A percentile compares a stretch with the other conserved stretches of the same genome.
Conservation (phyloP, 495 filamentous ascomycete genomes). For the Parathielavia hyrcaniae region DNA sequence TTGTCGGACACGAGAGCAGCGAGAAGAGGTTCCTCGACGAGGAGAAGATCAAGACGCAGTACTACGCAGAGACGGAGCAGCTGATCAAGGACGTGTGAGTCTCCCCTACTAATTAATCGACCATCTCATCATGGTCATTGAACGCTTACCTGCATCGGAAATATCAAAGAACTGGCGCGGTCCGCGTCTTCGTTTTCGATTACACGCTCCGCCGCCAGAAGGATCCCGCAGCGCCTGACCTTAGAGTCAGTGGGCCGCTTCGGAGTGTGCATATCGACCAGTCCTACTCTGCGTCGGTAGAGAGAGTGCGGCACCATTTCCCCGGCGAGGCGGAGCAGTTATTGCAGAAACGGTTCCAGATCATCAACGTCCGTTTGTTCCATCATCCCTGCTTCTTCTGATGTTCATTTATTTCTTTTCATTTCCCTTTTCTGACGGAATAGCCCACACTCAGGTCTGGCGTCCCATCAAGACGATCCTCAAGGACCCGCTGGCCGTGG, state of each 20-base stretch:
- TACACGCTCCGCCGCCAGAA: slow-evolving; percentile 59
- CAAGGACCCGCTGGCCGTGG: slow-evolving; percentile 58
- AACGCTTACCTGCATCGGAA: slow-evolving; percentile 18
- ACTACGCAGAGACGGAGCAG: slow-evolving; percentile 62
- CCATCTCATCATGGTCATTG: too few relatives aligned
- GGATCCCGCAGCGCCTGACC: neutral
- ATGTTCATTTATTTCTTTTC: neutral
- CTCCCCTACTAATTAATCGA: too few relatives aligned
- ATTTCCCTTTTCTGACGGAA: neutral
- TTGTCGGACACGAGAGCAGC: slow-evolving; percentile 35
- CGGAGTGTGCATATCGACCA: slow-evolving; percentile 68
- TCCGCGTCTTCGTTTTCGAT: slow-evolving; percentile 67
- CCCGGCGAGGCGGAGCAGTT: slow-evolving; percentile 57
- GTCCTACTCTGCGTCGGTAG: slow-evolving; percentile 52
- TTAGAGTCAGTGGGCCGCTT: slow-evolving; percentile 52
- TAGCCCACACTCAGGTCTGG: slow-evolving; percentile 44
- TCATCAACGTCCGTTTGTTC: slow-evolving; percentile 56
- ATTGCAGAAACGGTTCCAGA: slow-evolving; percentile 59
- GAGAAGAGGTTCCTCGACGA: slow-evolving; percentile 63
- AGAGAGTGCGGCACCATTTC: slow-evolving; percentile 55
- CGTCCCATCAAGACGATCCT: slow-evolving; percentile 60
- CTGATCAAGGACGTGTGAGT: slow-evolving; percentile 58
- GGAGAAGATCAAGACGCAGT: slow-evolving; percentile 57
- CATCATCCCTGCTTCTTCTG: neutral
- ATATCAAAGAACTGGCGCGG: slow-evolving; percentile 50